A percentile compares a stretch with the other conserved stretches of the same genome.
These are phyloP conservation scores for Grosmannia huntii DNA, from an alignment of 2,329 filamentous ascomycete genomes.

Conservation along the genomic window DNA sequence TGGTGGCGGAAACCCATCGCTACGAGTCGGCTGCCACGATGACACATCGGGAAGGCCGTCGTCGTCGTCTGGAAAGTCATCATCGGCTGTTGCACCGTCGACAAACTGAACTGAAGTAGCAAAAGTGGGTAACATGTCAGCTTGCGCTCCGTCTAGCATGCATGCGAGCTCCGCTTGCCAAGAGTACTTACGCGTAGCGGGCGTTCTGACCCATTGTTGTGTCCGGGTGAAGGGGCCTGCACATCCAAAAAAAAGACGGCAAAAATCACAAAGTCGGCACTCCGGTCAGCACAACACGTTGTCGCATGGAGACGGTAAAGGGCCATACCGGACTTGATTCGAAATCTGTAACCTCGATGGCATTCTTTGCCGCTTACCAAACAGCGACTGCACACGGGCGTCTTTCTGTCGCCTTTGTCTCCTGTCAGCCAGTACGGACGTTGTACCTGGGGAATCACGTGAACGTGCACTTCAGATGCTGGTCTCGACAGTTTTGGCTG, in stretches of 20 bases:
- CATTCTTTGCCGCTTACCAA: constrained; percentile 15
- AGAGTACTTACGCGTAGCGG: constrained; percentile 15
- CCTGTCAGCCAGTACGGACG: neutral
- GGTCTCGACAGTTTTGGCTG: constrained; percentile 33
- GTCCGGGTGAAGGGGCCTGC: constrained; percentile 17
- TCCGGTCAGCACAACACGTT: neutral
- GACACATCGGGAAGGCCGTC: neutral
- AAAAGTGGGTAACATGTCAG: neutral
- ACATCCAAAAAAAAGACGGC: neutral
- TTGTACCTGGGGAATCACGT: neutral
- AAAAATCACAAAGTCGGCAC: neutral
- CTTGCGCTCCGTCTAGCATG: neutral
- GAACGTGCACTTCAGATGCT: constrained; percentile 33
- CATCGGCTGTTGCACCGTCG: constrained; percentile 4
- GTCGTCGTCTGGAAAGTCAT: constrained; percentile 4
- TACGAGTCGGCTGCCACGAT: neutral
- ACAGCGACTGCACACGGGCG: constrained; percentile 22
- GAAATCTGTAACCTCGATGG: constrained; percentile 21
- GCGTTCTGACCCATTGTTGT: constrained; percentile 22
- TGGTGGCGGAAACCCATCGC: neutral
- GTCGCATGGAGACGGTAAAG: neutral
- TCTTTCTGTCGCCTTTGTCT: constrained; percentile 23
- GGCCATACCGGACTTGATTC: constrained; percentile 15
- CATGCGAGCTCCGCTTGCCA: neutral
- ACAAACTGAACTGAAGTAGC: constrained; percentile 8